Percentiles rank a stretch among this genome's conserved stretches.
Evolutionary conservation across 345 rosid genomes (phyloP).

Genomic region (Arabidopsis thaliana): DNA sequence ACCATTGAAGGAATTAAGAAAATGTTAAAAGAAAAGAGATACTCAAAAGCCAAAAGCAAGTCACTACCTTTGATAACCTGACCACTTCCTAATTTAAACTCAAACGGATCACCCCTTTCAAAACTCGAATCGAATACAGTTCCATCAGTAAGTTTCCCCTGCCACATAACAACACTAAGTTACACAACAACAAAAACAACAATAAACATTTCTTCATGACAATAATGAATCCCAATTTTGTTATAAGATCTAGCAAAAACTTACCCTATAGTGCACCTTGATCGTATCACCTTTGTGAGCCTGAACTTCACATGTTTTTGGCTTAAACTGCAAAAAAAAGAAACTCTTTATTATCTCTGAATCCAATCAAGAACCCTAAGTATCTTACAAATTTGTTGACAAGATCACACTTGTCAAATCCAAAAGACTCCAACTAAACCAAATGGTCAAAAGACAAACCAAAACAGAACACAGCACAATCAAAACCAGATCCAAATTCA

Average conservation of each 20-base stretch:
- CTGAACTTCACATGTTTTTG: constrained; percentile 68
- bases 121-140: constrained; percentile 94
- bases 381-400: not conserved
- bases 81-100: constrained; percentile 90
- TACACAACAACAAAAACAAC: constrained; percentile 2
- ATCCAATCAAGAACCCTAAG: not conserved
- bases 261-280: constrained; percentile 92
- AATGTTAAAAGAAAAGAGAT: not conserved
- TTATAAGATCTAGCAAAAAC: constrained; percentile 15
- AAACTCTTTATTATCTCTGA: not conserved
- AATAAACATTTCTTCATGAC: not conserved
- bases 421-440: not conserved
- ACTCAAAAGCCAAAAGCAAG: not conserved
- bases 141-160: constrained; percentile 97
- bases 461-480: constrained; percentile 3
- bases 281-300: constrained; percentile 94
- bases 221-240: not conserved
- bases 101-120: constrained; percentile 95
- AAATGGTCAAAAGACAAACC: not conserved
- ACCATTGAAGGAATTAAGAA: not conserved
- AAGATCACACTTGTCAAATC: not conserved
- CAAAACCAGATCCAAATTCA: not conserved
- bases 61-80: constrained; percentile 86
- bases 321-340: constrained; percentile 58
- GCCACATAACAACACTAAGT: constrained; percentile 32